Evolutionary conservation across 2,329 filamentous ascomycete species (phyloP), one percentile per base, ranked within the genome.

Genomic region (Sporothrix variecibatus): DNA sequence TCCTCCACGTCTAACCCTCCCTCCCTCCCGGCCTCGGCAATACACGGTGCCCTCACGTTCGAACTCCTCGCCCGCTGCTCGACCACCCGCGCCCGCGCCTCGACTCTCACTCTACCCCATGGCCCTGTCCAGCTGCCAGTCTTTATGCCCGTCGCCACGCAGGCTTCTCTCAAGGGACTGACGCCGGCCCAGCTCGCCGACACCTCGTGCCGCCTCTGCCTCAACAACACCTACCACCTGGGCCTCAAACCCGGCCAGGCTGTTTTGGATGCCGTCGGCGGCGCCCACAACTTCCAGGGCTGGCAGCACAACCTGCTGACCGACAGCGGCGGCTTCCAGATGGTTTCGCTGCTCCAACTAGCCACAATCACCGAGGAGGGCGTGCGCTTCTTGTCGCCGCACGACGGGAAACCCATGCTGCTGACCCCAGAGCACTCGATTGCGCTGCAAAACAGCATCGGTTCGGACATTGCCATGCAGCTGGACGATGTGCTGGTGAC

Each of bases 401-500:
- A 99, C 81, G 96, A 98, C 85, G 94, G 95, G 46, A 91, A 91
- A 2, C 95, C 95, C 8, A 98, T 99, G 96, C 90, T 99, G 12
- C 90, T 99, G 65, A 99, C 96, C 0, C 96, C 96, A 0, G 97
- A 99, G 82, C 95, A 98, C 84, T 98, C 96, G 0, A 98, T 99
- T 79, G 92, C 91, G 12, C 87, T 99, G 3, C 96, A 99, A 82
- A 98, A 99, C 83, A 95, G 92, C 72, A 99, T 99, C 79, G 96
- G 96, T 77, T 97, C 94, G 76, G 96, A 99, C 83, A 98, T 99
- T 78, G 98, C 98, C 78, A 99, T 99, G 97, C 97, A 99, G 83
- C 90, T 99, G 3, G 96, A 99, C 85, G 97, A 99, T 82, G 97
- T 99, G 17, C 92, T 99, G 71, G 95, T 94, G 40, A 98, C 96